Evolutionary conservation across 345 rosid species (phyloP).

Genomic region (Syzygium jambos): DNA sequence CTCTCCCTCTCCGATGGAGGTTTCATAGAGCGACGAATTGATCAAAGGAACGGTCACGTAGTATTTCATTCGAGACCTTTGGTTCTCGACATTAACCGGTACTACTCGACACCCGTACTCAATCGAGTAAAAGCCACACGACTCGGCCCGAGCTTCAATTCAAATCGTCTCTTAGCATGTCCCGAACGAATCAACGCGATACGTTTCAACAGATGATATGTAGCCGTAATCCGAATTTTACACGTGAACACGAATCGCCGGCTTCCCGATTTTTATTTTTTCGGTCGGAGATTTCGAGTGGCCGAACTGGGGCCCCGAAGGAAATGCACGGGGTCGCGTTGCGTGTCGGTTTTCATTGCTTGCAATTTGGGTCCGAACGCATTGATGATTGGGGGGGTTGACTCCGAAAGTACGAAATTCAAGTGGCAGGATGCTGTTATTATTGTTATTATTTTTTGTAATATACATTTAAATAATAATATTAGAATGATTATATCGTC

Average conservation of each 20-base stretch:
- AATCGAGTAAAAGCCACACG: background rate
- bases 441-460: background rate
- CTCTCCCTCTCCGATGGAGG: too few relatives aligned
- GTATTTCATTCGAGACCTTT: background rate
- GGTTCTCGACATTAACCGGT: background rate
- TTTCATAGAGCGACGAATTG: background rate
- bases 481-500: background rate
- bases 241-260: accelerated
- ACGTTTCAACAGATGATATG: background rate
- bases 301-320: background rate
- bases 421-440: background rate
- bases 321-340: background rate
- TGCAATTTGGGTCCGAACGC: background rate
- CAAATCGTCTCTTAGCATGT: background rate
- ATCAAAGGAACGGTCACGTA: background rate
- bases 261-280: background rate
- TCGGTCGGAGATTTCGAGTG: background rate
- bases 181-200: background rate
- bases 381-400: background rate
- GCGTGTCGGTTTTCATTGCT: background rate
- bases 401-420: background rate
- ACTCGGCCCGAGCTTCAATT: background rate
- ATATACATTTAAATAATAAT: background rate
- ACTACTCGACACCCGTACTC: accelerated
- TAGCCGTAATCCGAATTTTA: background rate